phyloP scores from a whole-genome alignment of 2,329 filamentous ascomycete genomes.

The Epichloe glyceriae region DNA sequence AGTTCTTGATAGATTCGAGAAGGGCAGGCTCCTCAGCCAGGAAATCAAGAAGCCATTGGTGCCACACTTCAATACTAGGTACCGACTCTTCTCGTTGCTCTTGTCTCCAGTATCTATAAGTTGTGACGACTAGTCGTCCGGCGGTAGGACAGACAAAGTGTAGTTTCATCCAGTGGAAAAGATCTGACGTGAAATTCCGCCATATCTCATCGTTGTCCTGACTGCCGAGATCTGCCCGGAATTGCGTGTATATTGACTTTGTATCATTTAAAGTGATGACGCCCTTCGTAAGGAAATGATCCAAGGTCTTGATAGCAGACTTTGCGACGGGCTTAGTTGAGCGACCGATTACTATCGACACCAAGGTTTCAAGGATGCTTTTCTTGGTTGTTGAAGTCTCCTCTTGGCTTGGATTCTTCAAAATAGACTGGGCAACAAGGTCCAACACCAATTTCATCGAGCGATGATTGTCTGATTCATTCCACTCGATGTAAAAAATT shows the following conservation, averaged over 20 bases:
- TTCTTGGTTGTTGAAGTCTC: slow-evolving; percentile 26
- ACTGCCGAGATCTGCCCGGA: slow-evolving; percentile 16
- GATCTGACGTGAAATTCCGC: slow-evolving; percentile 34
- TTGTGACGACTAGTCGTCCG: slow-evolving; percentile 46
- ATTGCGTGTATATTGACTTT: slow-evolving; percentile 27
- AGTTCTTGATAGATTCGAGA: slow-evolving; percentile 50
- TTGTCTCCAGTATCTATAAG: slow-evolving; percentile 36
- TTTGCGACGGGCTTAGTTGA: slow-evolving; percentile 54
- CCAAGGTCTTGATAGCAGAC: slow-evolving; percentile 54
- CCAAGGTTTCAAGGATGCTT: slow-evolving; percentile 35
- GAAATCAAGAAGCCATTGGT: slow-evolving; percentile 41
- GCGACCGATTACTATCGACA: slow-evolving; percentile 47
- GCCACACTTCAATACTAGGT: slow-evolving; percentile 33
- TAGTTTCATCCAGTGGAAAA: slow-evolving; percentile 43
- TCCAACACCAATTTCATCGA: slow-evolving; percentile 52
- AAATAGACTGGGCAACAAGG: slow-evolving; percentile 37
- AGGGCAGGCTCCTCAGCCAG: slow-evolving; percentile 35
- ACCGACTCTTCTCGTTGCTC: slow-evolving; percentile 12
- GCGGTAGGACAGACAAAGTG: slow-evolving; percentile 46
- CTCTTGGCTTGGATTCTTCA: slow-evolving; percentile 33
- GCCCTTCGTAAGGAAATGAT: slow-evolving; percentile 50
- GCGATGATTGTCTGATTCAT: slow-evolving; percentile 50
- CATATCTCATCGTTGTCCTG: slow-evolving; percentile 23
- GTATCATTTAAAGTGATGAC: slow-evolving; percentile 38
- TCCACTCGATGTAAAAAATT: slow-evolving; percentile 53